Percentiles rank a stretch among this genome's conserved stretches.
Evolutionary conservation across 2,329 filamentous ascomycete species (phyloP).

Genomic region (Colletotrichum australisinense): DNA sequence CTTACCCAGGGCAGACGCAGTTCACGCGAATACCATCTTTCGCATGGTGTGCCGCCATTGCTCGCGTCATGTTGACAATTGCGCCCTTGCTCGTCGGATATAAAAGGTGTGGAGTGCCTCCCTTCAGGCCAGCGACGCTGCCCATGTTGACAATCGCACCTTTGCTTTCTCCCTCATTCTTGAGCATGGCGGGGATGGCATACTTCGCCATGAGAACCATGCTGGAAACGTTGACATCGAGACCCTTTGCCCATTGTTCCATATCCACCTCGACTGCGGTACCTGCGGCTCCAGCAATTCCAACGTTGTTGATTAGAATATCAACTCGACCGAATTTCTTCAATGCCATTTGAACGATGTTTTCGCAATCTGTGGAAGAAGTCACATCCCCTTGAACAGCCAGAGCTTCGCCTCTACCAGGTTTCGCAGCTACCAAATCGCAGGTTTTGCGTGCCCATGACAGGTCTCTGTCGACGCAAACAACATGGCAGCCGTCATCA

Average conservation of each 20-base stretch:
- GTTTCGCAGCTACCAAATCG: conserved; percentile 58
- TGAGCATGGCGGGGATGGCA: conserved; percentile 39
- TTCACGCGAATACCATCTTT: conserved; percentile 26
- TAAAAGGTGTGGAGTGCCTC: conserved; percentile 51
- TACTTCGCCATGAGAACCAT: conserved; percentile 37
- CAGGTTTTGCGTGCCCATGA: conserved; percentile 64
- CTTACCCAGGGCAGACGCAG: conserved; percentile 59
- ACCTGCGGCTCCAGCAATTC: conserved; percentile 67
- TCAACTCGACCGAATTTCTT: conserved; percentile 66
- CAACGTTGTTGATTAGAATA: conserved; percentile 74
- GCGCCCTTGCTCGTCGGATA: conserved; percentile 56
- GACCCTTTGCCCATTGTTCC: conserved; percentile 64
- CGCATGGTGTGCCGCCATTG: conserved; percentile 59
- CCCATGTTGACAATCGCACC: conserved; percentile 72
- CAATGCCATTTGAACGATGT: conserved; percentile 53
- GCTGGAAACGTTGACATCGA: conserved; percentile 53
- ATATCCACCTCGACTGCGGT: conserved; percentile 72
- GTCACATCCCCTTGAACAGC: conserved; percentile 67
- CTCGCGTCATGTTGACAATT: conserved; percentile 57
- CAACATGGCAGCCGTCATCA: conserved; percentile 66
- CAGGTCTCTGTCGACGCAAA: conserved; percentile 67
- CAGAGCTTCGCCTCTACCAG: conserved; percentile 51
- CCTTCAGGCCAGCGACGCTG: conserved; percentile 66
- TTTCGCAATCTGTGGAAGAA: conserved; percentile 59
- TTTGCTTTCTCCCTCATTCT: conserved; percentile 59